Evolutionary conservation across 164 flowering plant species (phyloP), one percentile per base, ranked within the genome.

Genomic region (Vitis labrusca): DNA sequence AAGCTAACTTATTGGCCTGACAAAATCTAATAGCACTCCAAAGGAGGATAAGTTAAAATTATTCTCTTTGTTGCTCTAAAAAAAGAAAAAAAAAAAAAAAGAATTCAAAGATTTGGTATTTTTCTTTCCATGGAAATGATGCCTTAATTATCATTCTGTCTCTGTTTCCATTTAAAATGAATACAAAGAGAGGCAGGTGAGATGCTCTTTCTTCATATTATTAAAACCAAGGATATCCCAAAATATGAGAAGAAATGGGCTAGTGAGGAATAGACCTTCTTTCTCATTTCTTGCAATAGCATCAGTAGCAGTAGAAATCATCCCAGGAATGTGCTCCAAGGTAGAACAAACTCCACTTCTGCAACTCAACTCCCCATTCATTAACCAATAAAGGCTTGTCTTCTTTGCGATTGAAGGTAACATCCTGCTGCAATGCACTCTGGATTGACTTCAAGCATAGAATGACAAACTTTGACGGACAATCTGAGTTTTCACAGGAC

Each of bases 341-440:
- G 77, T 76, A 56, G 87, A 67, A 80, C 80, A 79, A 74, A 80
- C 63, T 62, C 85, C 75, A 74, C 65, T 83, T 87, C 92, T 89
- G 93, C 48, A 90, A 90, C 72, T 91, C 91, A 82, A 84, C 17
- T 65, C 99, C 98, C 99, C 99, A 95, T 8, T 67, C 8, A 55
- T 78, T 76, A 37, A 71, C 76, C 76, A 88, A 81, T 59, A 91
- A 78, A 61, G 89, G 83, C 63, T 73, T 80, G 12, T 79, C 78
- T 63, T 63, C 75, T 7, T 75, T 76, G 47, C 15, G 59, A 57
- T 48, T 76, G 10, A 73, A 72, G 48, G 59, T 65, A 59, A 75
- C 79, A 54, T 77, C 85, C 64, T 67, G 58, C 37, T 66, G 71
- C 76, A 17, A 17, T 17, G 19, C 19, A 17, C 19, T 17, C 19